Base-by-base conservation (phyloP, 352 stramenopile species). In the Globisporangium acanthophoron region DNA sequence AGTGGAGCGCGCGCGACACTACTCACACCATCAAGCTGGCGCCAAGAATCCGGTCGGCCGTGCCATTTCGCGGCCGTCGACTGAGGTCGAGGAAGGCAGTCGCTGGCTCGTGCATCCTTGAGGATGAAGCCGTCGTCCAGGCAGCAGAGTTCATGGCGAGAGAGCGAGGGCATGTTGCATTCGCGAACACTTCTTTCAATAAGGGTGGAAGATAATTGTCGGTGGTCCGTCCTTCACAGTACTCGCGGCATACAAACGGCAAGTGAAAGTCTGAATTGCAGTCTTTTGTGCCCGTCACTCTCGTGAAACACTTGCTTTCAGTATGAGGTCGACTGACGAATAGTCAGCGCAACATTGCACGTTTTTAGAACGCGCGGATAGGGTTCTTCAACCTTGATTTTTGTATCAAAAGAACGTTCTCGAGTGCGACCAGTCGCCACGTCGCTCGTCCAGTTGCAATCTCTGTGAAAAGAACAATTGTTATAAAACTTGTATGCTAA, bases 321-420 rank as follows among this genome's bases (percentile, higher is more conserved):
- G 21, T 51, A 51, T 35, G 37, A 5, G 37, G 37, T 43, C 12
- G 37, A 15, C 35, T 37, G 33, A 37, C 33, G 33, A 37, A 11
- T 41, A 16, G 12, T 41, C 12, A 16, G 35, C 31, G 31, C 31
- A 35, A 35, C 31, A 15, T 41, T 41, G 35, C 35, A 15, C 12
- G 35, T 13, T 18, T 18, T 43, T 18, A 18, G 5, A 1, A 11
- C 11, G 3, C 15, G 43, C 43, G 43, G 20, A 4, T 48, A 27
- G 18, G 18, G 16, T 3, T 48, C 18, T 15, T 2, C 9, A 29
- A 3, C 12, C 43, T 48, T 48, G 18, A 6, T 3, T 15, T 13
- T 48, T 48, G 43, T 21, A 48, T 48, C 43, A 48, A 27, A 27
- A 13, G 43, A 48, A 48, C 43, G 43, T 48, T 48, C 43, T 27